Conservation (phyloP, 805 yeast genomes). For the Saturnispora silvae region DNA sequence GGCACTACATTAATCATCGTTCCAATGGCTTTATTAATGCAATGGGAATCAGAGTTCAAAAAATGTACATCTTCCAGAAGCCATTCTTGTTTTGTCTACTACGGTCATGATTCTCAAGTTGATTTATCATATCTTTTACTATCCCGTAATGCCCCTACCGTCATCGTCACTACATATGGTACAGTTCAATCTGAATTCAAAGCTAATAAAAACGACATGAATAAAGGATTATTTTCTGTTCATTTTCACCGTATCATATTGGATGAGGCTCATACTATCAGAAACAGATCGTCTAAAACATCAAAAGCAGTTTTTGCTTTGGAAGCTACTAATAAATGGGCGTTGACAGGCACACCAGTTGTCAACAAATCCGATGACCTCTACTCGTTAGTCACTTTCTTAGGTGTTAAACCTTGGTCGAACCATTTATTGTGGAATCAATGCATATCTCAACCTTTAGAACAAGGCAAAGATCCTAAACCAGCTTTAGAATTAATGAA, state of each 20-base stretch:
- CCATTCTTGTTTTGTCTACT: constrained; percentile 49
- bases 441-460: constrained; percentile 76
- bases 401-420: constrained; percentile 83
- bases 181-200: constrained; percentile 71
- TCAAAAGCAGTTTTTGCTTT: constrained; percentile 67
- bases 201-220: constrained; percentile 22
- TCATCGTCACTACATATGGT: constrained; percentile 80
- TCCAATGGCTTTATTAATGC: constrained; percentile 85
- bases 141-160: constrained; percentile 43
- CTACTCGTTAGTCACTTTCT: constrained; percentile 62
- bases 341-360: constrained; percentile 88
- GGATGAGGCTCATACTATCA: constrained; percentile 86
- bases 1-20: constrained; percentile 70
- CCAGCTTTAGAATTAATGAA: constrained; percentile 79
- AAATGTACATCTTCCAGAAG: constrained; percentile 38
- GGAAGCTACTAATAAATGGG: constrained; percentile 64
- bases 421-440: constrained; percentile 80
- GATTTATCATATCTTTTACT: constrained; percentile 41
- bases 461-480: constrained; percentile 47
- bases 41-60: constrained; percentile 79
- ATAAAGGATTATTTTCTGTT: constrained; percentile 56
- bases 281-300: constrained; percentile 69
- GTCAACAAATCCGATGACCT: constrained; percentile 82
- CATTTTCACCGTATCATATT: constrained; percentile 59
- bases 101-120: constrained; percentile 52